Evolutionary conservation across 345 rosid genomes (phyloP).

Genomic region (Geranium brycei): DNA sequence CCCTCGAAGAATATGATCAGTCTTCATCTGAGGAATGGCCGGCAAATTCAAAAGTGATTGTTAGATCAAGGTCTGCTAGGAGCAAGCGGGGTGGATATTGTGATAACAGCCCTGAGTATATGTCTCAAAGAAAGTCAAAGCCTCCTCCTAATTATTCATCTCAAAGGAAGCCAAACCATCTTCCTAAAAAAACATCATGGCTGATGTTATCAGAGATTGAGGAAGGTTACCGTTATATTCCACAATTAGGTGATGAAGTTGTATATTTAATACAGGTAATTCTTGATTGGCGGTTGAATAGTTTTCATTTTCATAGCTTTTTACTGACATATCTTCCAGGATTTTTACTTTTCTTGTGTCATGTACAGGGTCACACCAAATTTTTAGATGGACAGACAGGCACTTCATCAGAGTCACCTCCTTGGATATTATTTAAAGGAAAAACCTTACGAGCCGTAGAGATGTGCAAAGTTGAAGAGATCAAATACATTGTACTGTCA

Average conservation of each 20-base stretch:
- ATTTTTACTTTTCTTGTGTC: conserved; percentile 12
- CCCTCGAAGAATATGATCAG: conserved; percentile 20
- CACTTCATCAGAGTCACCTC: conserved; percentile 35
- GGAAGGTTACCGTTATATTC: conserved; percentile 78
- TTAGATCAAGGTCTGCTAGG: conserved; percentile 45
- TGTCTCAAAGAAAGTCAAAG: conserved; percentile 24
- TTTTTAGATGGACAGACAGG: conserved; percentile 22
- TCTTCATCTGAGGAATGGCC: conserved; percentile 47
- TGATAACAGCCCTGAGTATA: conserved; percentile 17
- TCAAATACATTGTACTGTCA: conserved; percentile 56
- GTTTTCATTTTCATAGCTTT: conserved; percentile 7
- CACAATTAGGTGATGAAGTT: conserved; percentile 87
- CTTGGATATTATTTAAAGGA: conserved; percentile 48
- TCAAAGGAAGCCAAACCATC: conserved; percentile 27
- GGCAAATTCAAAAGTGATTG: conserved; percentile 39
- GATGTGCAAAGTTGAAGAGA: conserved; percentile 61
- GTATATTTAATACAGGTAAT: conserved; percentile 77
- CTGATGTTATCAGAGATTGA: conserved; percentile 76
- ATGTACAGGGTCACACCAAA: conserved; percentile 79
- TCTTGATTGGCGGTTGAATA: conserved; percentile 4
- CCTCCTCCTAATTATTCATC: conserved; percentile 18
- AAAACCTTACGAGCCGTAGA: conserved; percentile 51
- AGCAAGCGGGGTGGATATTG: conserved; percentile 22
- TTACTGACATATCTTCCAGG: not conserved
- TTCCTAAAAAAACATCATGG: conserved; percentile 54